Conservation (phyloP, 23 red algal genomes). For the Gracilaria gracilis region DNA sequence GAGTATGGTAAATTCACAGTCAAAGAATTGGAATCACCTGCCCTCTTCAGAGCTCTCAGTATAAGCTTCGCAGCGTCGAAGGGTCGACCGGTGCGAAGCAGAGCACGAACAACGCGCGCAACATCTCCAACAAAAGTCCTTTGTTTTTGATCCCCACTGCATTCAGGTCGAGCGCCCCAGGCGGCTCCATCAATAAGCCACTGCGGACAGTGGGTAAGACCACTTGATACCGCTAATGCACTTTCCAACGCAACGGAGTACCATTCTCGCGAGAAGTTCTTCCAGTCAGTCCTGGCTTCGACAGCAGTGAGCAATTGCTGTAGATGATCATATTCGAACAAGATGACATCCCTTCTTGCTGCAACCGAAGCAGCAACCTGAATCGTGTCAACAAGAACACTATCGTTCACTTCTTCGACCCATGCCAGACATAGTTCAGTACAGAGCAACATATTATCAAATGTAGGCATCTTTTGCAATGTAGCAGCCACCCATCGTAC, state of each 20-base stretch:
- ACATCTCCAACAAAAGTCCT: conserved; percentile 39
- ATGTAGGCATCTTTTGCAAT: conserved; percentile 30
- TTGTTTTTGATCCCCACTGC: not conserved
- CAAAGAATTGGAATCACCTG: not conserved
- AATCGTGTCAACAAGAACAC: conserved; percentile 46
- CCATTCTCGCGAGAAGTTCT: conserved; percentile 41
- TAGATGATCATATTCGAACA: conserved; percentile 51
- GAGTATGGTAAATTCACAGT: conserved; percentile 50
- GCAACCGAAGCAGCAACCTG: conserved; percentile 20
- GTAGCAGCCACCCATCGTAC: conserved; percentile 50
- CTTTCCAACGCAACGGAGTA: conserved; percentile 66
- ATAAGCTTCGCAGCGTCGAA: conserved; percentile 49
- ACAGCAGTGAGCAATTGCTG: conserved; percentile 38
- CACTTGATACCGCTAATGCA: conserved; percentile 27
- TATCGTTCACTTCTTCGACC: conserved; percentile 58
- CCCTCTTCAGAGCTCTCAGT: conserved; percentile 35
- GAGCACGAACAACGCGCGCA: conserved; percentile 42
- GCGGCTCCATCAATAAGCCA: conserved; percentile 71
- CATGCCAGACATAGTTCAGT: conserved; percentile 58
- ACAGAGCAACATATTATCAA: conserved; percentile 54
- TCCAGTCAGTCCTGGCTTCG: conserved; percentile 17
- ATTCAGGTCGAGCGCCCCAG: conserved; percentile 15
- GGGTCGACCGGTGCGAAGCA: conserved; percentile 35
- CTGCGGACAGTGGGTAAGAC: conserved; percentile 33
- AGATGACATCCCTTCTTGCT: not conserved